Conservation (phyloP, 1,284 basidiomycete genomes). For the Ustilago trichophora region DNA sequence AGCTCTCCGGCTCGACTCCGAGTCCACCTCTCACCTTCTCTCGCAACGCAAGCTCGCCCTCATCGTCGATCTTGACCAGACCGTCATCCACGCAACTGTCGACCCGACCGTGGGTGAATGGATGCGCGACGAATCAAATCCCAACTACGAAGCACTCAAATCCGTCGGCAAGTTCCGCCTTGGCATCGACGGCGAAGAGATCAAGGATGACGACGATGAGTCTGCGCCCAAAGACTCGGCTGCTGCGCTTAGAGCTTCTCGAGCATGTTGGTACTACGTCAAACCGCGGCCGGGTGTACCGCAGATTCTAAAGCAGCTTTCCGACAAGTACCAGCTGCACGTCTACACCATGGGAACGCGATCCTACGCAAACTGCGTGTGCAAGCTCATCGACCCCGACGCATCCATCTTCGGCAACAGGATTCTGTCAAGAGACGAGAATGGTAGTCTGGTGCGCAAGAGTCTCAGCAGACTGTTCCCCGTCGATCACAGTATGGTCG, state of each 20-base stretch:
- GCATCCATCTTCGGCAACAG: slow-evolving; percentile 85
- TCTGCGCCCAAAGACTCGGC: slow-evolving; percentile 20
- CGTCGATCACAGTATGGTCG: slow-evolving; percentile 93
- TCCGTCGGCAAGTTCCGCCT: slow-evolving; percentile 86
- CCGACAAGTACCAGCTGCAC: slow-evolving; percentile 92
- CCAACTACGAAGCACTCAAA: slow-evolving; percentile 85
- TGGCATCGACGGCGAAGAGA: slow-evolving; percentile 76
- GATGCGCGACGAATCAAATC: slow-evolving; percentile 84
- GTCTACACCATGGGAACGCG: slow-evolving; percentile 99
- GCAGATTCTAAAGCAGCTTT: slow-evolving; percentile 78
- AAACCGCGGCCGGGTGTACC: slow-evolving; percentile 88
- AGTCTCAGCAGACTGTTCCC: slow-evolving; percentile 90
- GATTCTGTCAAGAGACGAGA: slow-evolving; percentile 91
- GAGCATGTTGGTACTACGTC: slow-evolving; percentile 92
- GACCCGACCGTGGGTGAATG: slow-evolving; percentile 98
- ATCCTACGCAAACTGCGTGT: slow-evolving; percentile 94
- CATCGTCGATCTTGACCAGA: slow-evolving; percentile 98
- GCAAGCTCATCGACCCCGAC: slow-evolving; percentile 89
- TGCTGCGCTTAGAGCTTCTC: slow-evolving; percentile 16
- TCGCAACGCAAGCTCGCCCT: slow-evolving; percentile 83
- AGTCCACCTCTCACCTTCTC: slow-evolving; percentile 81
- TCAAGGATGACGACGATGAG: slow-evolving; percentile 33
- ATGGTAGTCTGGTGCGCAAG: slow-evolving; percentile 81
- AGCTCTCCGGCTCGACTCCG: slow-evolving; percentile 84
- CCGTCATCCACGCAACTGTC: slow-evolving; percentile 97